A percentile compares a stretch with the other conserved stretches of the same genome.
Conservation (phyloP, 441 rosid genomes). For the Erodium trifolium region DNA sequence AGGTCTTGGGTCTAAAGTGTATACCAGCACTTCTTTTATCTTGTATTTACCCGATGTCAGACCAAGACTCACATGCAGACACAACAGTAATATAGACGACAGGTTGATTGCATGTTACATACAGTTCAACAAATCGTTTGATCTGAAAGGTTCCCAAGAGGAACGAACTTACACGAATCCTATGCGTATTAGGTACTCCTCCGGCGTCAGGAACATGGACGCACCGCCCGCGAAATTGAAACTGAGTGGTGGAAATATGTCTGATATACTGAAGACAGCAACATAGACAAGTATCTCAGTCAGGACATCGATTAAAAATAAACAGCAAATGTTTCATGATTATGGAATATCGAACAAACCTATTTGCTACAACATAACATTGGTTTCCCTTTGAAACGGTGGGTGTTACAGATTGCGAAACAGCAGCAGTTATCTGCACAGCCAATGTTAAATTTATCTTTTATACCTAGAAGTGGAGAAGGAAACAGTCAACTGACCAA, state of each 20-base stretch:
- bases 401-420: conserved; percentile 52
- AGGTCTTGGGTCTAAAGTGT: too few relatives aligned
- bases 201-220: conserved; percentile 52
- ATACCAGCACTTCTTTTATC: too few relatives aligned
- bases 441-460: too few relatives aligned
- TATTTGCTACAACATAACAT: conserved; percentile 52
- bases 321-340: not conserved
- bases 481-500: not conserved
- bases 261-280: conserved; percentile 32
- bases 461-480: not conserved
- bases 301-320: conserved; percentile 4
- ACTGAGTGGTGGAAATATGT: conserved; percentile 50
- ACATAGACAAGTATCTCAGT: conserved; percentile 17
- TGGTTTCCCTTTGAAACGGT: conserved; percentile 50
- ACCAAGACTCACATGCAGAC: too few relatives aligned
- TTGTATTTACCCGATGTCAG: too few relatives aligned
- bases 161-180: conserved; percentile 58
- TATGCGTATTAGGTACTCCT: conserved; percentile 46
- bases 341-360: conserved; percentile 31
- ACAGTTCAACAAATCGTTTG: conserved; percentile 7
- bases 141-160: conserved; percentile 5
- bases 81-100: too few relatives aligned
- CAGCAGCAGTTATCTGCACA: conserved; percentile 42
- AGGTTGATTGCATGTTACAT: conserved; percentile 2
- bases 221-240: conserved; percentile 63